Percentiles rank a stretch among this genome's conserved stretches.
Conservation (phyloP, 2,329 filamentous ascomycete species). For the Penicillium concentricum region DNA sequence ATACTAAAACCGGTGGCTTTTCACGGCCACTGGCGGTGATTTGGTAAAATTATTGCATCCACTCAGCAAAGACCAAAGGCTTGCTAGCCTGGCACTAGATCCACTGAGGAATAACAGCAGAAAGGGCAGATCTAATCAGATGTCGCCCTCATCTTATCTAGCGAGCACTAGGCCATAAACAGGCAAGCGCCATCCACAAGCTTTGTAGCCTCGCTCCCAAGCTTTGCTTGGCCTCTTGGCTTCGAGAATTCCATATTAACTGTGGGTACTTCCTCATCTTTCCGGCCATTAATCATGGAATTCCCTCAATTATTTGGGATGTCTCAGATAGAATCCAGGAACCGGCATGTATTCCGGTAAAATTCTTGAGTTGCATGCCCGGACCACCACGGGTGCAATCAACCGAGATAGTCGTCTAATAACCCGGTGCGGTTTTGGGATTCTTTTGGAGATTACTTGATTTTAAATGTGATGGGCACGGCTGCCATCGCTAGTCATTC, state of each 20-base stretch:
- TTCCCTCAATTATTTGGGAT: neutral
- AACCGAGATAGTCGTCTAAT: neutral
- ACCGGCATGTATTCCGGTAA: neutral
- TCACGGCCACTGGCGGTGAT: neutral
- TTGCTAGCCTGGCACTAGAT: neutral
- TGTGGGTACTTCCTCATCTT: neutral
- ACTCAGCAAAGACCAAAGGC: neutral
- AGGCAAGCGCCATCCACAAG: neutral
- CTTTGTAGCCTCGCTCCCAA: neutral
- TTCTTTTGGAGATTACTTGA: neutral
- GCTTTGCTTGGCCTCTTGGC: constrained; percentile 9
- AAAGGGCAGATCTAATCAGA: constrained; percentile 6
- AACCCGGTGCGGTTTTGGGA: neutral
- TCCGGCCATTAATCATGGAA: neutral
- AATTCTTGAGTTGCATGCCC: neutral
- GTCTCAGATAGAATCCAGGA: neutral
- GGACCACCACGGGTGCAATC: neutral
- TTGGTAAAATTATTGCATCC: neutral
- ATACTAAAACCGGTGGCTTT: neutral
- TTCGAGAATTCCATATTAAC: neutral
- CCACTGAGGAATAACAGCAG: neutral
- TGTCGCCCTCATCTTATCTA: constrained; percentile 2
- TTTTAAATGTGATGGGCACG: too few species aligned
- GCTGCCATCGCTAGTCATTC: neutral
- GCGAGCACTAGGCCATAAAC: neutral